phyloP scores from a whole-genome alignment of 352 stramenopile genomes.

The Aphanomyces euteiches region DNA sequence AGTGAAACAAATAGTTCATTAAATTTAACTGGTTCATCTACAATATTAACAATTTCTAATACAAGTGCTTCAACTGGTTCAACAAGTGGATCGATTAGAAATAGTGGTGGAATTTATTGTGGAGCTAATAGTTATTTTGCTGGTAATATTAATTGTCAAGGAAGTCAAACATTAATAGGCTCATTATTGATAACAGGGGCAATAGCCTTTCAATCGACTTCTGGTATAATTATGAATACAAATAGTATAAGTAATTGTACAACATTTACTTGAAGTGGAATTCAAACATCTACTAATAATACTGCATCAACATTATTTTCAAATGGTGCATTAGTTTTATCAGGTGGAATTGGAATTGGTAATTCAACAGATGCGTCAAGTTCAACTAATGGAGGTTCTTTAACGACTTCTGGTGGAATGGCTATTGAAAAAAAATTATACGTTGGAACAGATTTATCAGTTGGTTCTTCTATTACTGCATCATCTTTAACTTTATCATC shows the following conservation, averaged over 20 bases:
- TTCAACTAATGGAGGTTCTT: slow-evolving; percentile 7
- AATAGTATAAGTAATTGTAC: neutral
- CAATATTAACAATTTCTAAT: slow-evolving; percentile 5
- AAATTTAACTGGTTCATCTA: neutral
- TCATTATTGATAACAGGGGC: neutral
- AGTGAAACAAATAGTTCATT: neutral
- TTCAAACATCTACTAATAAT: slow-evolving; percentile 7
- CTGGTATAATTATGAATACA: slow-evolving; percentile 5
- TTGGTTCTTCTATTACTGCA: slow-evolving; percentile 2
- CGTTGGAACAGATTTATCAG: neutral
- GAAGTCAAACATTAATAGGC: slow-evolving; percentile 1
- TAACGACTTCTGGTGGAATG: slow-evolving; percentile 1
- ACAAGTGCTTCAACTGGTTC: too few species aligned
- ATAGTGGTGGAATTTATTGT: slow-evolving; percentile 1
- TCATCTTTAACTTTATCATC: slow-evolving; percentile 9
- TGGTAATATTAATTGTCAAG: slow-evolving; percentile 7
- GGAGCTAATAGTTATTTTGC: slow-evolving; percentile 8
- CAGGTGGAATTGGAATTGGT: slow-evolving; percentile 1
- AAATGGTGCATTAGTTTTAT: neutral
- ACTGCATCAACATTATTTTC: slow-evolving; percentile 7
- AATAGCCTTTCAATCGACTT: slow-evolving; percentile 3
- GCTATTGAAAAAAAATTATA: neutral
- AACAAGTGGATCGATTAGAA: neutral
- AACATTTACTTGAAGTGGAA: slow-evolving; percentile 1
- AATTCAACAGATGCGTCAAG: slow-evolving; percentile 10